Evolutionary conservation across 1,139 yeast species (phyloP).

Genomic region (Lodderomyces margitis): DNA sequence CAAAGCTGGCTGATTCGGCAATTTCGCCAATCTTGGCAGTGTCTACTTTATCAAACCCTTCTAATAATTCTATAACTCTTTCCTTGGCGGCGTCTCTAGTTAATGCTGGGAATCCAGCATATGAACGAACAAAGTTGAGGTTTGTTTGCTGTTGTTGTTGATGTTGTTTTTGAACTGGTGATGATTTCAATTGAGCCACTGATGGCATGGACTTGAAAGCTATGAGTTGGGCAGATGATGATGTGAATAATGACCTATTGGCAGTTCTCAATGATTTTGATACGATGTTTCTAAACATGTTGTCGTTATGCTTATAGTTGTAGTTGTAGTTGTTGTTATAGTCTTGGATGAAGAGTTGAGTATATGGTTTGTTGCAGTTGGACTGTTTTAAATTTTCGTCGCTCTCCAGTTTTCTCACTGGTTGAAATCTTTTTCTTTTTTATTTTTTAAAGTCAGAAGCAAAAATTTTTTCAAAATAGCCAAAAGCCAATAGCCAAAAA

Average conservation of each 20-base stretch:
- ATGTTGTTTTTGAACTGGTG: too few relatives aligned
- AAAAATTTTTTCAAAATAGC: too few relatives aligned
- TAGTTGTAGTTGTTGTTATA: too few relatives aligned
- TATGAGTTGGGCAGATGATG: neutral
- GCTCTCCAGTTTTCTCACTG: constrained; percentile 1
- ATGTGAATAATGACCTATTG: constrained; percentile 7
- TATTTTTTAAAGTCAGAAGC: too few relatives aligned
- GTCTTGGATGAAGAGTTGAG: constrained; percentile 4
- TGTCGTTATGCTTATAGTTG: too few relatives aligned
- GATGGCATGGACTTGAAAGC: constrained; percentile 1
- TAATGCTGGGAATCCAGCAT: constrained; percentile 64
- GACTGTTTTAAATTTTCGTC: neutral
- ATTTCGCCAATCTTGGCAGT: constrained; percentile 40
- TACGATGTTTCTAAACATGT: constrained; percentile 38
- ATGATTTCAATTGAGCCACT: constrained; percentile 44
- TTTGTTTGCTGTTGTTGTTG: constrained; percentile 5
- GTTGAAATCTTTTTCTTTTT: constrained; percentile 5
- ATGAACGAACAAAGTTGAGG: constrained; percentile 34
- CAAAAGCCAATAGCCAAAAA: too few relatives aligned
- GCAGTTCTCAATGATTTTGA: constrained; percentile 30
- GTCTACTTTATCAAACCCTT: constrained; percentile 72
- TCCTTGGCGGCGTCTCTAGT: constrained; percentile 70
- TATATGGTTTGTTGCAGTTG: neutral
- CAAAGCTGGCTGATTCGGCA: constrained; percentile 58
- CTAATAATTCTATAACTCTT: constrained; percentile 75